phyloP scores from a whole-genome alignment of 345 rosid genomes.

The Salix brachista region DNA sequence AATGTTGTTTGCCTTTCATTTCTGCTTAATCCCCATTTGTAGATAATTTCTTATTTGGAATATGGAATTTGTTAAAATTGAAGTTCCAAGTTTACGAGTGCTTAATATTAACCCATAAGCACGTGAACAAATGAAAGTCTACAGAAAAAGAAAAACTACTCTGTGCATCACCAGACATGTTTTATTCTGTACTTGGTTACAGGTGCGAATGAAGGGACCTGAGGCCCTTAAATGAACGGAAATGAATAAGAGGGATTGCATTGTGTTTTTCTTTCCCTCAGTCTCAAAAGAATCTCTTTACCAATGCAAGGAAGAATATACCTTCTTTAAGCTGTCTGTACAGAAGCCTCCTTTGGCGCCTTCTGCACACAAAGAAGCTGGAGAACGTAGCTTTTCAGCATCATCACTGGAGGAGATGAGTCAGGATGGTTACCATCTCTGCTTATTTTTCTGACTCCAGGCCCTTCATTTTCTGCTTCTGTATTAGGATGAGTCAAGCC shows the following conservation, averaged over 20 bases:
- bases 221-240: background rate
- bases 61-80: background rate
- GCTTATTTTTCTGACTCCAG: constrained; percentile 22
- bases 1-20: background rate
- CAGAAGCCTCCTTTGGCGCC: constrained; percentile 3
- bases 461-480: constrained; percentile 2
- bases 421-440: constrained; percentile 4
- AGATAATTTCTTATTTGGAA: background rate
- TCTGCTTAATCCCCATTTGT: background rate
- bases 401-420: constrained; percentile 36
- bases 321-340: constrained; percentile 8
- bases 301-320: background rate
- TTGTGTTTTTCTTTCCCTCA: background rate
- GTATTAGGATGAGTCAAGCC: background rate
- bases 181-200: background rate
- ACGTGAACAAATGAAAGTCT: background rate
- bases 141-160: background rate
- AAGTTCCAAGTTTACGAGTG: background rate
- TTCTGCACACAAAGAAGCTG: constrained; percentile 42
- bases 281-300: background rate
- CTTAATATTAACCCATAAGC: background rate
- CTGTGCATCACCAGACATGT: background rate
- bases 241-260: background rate
- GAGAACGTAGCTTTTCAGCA: constrained; percentile 46
- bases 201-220: background rate